phyloP scores from a whole-genome alignment of 106 monocot species.

The Cymbidium sinense region DNA sequence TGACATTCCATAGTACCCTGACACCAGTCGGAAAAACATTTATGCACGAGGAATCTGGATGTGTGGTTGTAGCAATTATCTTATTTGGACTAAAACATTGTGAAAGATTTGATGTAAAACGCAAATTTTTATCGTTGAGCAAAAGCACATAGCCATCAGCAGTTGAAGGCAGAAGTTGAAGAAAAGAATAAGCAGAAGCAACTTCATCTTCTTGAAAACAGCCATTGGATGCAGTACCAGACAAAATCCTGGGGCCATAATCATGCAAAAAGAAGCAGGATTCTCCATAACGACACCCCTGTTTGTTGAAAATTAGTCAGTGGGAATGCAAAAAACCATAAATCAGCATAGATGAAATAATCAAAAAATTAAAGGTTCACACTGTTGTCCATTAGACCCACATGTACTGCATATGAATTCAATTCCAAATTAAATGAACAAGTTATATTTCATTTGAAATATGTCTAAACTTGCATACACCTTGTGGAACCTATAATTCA shows the following conservation, averaged over 20 bases:
- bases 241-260: slow-evolving; percentile 7
- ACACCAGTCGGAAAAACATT: slow-evolving; percentile 13
- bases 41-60: slow-evolving; percentile 17
- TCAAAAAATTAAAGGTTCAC: background rate
- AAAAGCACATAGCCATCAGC: slow-evolving; percentile 30
- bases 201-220: slow-evolving; percentile 41
- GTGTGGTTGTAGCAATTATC: slow-evolving; percentile 27
- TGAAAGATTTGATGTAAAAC: slow-evolving; percentile 36
- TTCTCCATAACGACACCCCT: slow-evolving; percentile 75
- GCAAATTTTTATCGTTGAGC: slow-evolving; percentile 45
- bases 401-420: background rate
- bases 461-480: too few species aligned
- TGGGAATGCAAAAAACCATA: background rate
- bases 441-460: background rate
- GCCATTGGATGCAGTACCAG: background rate
- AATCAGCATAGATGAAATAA: background rate
- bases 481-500: too few species aligned
- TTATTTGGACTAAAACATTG: slow-evolving; percentile 22
- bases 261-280: slow-evolving; percentile 63
- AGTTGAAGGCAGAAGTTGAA: slow-evolving; percentile 22
- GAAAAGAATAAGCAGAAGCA: slow-evolving; percentile 25
- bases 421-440: background rate
- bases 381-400: background rate
- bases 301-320: slow-evolving; percentile 7
- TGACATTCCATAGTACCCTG: slow-evolving; percentile 28